Conservation (phyloP, 108 stramenopile genomes). For the Discostella pseudostelligera region DNA sequence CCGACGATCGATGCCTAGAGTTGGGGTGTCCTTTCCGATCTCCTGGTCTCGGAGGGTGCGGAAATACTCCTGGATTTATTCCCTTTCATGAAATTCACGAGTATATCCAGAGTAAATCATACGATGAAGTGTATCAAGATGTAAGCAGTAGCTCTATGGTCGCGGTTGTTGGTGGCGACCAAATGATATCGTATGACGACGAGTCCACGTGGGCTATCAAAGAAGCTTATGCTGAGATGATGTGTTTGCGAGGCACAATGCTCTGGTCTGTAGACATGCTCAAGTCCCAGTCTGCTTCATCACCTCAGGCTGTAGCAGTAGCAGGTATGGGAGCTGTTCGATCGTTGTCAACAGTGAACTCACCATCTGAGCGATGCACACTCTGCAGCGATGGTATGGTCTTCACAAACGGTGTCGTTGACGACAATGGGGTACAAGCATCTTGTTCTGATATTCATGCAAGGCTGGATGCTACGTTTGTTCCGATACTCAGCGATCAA, state of each 20-base stretch:
- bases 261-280: constrained; percentile 56
- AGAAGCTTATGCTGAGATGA: constrained; percentile 51
- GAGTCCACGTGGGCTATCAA: constrained; percentile 47
- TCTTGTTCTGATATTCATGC: constrained; percentile 30
- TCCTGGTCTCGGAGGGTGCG: constrained; percentile 51
- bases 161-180: constrained; percentile 38
- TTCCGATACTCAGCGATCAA: constrained; percentile 28
- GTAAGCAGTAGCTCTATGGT: constrained; percentile 47
- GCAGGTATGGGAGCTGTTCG: not conserved
- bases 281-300: constrained; percentile 20
- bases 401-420: constrained; percentile 13
- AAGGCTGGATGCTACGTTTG: constrained; percentile 25
- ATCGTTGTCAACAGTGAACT: constrained; percentile 13
- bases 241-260: constrained; percentile 53
- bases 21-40: constrained; percentile 49
- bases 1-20: constrained; percentile 46
- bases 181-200: constrained; percentile 50
- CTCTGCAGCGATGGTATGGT: constrained; percentile 27
- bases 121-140: constrained; percentile 41
- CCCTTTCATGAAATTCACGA: constrained; percentile 46
- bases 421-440: constrained; percentile 22
- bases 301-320: not conserved
- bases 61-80: constrained; percentile 46
- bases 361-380: constrained; percentile 16
- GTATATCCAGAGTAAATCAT: constrained; percentile 38